Evolutionary conservation across 768 basidiomycete species (phyloP), one percentile per base, ranked within the genome.

Genomic region (Wakefieldia striispora): DNA sequence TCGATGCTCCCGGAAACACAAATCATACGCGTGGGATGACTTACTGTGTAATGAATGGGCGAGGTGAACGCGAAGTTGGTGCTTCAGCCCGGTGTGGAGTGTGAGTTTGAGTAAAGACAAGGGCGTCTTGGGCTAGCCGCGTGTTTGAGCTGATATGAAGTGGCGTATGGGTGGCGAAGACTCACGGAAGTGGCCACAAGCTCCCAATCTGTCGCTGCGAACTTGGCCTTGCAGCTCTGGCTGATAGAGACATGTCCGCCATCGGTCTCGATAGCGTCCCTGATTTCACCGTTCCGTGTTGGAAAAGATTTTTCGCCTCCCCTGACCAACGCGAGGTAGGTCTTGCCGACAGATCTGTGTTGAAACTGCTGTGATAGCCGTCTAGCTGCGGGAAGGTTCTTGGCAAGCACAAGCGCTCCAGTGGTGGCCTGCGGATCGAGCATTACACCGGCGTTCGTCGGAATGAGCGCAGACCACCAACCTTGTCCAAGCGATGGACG

Each of bases 401-500:
- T 73, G 8, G 81, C 81, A 14, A 87, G 68, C n/a, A 82, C 53
- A 17, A 87, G 69, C 24, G 74, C 75, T 21, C 86, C 86, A 1
- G 86, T 87, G 1, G 84, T 86, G 2, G 71, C 64, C 86, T 87
- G 41, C 6, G 10, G 34, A 38, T 20, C 8, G 12, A 46, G 36
- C n/a, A 27, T 59, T 14, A 46, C 35, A 12, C 23, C 19, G 27
- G 33, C 19, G n/a, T 11, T 33, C 3, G n/a, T 37, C 6, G 36
- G 34, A 5, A 20, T 24, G 16, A 13, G 43, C 21, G 46, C 36
- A 14, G 8, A 38, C 20, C 14, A 54, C 62, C 14, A 21, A 81
- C 86, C 72, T 83, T 84, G 69, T 87, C 85, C 5, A 88, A 73
- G 13, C 86, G 77, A 60, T 88, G 86, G 19, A 86, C 76, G 6